Evolutionary conservation across 108 stramenopile genomes (phyloP), one percentile per base, ranked within the genome.

Genomic region (Epithemia pelagica): DNA sequence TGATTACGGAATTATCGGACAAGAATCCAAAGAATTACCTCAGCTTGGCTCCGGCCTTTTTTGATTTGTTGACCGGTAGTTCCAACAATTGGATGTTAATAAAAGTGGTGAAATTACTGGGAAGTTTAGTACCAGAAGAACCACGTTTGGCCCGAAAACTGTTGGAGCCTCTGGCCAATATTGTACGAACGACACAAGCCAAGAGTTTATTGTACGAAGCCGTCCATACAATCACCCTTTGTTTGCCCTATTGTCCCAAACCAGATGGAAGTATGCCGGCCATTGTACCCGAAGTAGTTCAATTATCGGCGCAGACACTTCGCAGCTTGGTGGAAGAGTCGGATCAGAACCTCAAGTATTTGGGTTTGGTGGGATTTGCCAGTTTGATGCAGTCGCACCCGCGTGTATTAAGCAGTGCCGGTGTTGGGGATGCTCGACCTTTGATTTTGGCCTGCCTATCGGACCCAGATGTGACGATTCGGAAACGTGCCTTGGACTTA

Each of bases 11-110:
- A 82, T 80, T 99, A 46, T 83, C 90, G 30, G 89, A 98, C 75
- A 96, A 94, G 77, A 98, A 98, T 73, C 97, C 99, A 8, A 89
- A 83, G 62, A 99, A 99, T 73, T 99, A 98, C 81, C 71, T 99
- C 30, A 87, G 90, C 46, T 72, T 99, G 74, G 99, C 99, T 19
- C 99, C 99, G 8, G 85, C 95, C 60, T 97, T 99, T 69, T 99
- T 99, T 87, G 77, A 91, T 64, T 69, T 99, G 21, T 71, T 99
- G 46, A 98, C 96, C 22, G 85, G 86, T 52, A 88, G 89, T 8
- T 84, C 84, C 66, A 99, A 99, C 77, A 99, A 99, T 75, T 99
- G 99, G 99, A 99, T 99, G 99, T 84, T 99, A 32, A 99, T 99
- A 82, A 99, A 99, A 82, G 96, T 99, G 3, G 97, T 98, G 54